Evolutionary conservation across 164 flowering plant genomes (phyloP).

Genomic region (Berberis thunbergii): DNA sequence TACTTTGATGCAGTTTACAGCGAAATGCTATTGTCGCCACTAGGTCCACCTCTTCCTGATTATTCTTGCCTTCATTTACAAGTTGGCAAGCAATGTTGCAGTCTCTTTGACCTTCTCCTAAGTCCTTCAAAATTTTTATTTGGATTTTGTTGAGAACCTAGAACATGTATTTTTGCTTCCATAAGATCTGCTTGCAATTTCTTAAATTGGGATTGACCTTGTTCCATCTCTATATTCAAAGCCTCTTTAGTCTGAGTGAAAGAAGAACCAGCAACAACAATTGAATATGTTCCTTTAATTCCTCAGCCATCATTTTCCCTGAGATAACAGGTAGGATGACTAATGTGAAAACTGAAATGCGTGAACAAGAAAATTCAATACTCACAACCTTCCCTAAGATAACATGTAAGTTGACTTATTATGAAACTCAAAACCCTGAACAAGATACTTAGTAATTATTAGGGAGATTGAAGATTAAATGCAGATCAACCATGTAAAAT

Average conservation of each 20-base stretch:
- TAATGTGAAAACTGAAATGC: neutral
- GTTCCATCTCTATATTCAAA: constrained; percentile 66
- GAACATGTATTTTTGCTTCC: constrained; percentile 53
- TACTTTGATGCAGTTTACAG: constrained; percentile 59
- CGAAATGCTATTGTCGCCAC: constrained; percentile 63
- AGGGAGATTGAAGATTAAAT: too few species aligned
- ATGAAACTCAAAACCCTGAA: too few species aligned
- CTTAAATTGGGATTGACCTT: constrained; percentile 37
- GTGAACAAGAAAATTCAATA: neutral
- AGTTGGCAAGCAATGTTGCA: constrained; percentile 57
- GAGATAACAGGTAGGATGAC: neutral
- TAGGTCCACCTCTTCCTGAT: constrained; percentile 62
- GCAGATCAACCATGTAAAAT: too few species aligned
- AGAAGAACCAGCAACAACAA: constrained; percentile 25
- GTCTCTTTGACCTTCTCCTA: constrained; percentile 73
- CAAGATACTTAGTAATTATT: too few species aligned
- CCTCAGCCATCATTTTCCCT: constrained; percentile 33
- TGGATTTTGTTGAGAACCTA: constrained; percentile 47
- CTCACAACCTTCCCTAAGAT: too few species aligned
- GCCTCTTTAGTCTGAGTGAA: constrained; percentile 27
- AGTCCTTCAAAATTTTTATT: constrained; percentile 64
- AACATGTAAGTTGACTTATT: too few species aligned
- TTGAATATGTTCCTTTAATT: constrained; percentile 40
- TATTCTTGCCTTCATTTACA: constrained; percentile 72
- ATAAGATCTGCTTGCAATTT: constrained; percentile 50